Percentiles rank a stretch among this genome's conserved stretches.
These are phyloP conservation scores for Chrysoporthe deuterocubensis DNA, from an alignment of 2,329 filamentous ascomycete species.

Conservation along the genomic window DNA sequence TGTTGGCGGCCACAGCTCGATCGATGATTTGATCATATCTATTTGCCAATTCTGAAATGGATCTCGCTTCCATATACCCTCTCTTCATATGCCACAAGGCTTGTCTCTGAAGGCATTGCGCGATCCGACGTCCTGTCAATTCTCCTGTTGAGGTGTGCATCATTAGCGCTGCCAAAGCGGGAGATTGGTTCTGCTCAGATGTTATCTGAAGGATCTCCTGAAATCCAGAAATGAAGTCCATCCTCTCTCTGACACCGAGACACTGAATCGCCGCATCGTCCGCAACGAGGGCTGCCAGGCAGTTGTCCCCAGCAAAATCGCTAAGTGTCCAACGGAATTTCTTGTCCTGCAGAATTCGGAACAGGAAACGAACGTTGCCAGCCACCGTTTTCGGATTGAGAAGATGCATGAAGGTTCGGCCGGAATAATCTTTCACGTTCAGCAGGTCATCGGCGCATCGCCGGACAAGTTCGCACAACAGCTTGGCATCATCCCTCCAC, in stretches of 20 bases:
- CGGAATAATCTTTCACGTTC: slow-evolving; percentile 5
- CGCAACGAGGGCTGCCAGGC: background rate
- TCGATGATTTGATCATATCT: background rate
- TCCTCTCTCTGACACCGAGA: slow-evolving; percentile 1
- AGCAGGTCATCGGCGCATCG: slow-evolving; percentile 5
- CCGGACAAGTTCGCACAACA: slow-evolving; percentile 2
- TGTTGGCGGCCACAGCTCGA: background rate
- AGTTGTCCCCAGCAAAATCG: background rate
- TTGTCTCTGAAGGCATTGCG: slow-evolving; percentile 1
- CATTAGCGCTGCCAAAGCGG: slow-evolving; percentile 2
- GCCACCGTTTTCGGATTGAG: background rate
- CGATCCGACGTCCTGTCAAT: slow-evolving; percentile 2
- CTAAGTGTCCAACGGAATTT: slow-evolving; percentile 5
- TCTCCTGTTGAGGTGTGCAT: slow-evolving; percentile 3
- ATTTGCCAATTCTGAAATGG: slow-evolving; percentile 1
- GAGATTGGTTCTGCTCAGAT: slow-evolving; percentile 6
- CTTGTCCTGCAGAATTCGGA: slow-evolving; percentile 7
- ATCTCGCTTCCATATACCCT: slow-evolving; percentile 7
- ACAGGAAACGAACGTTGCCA: slow-evolving; percentile 3
- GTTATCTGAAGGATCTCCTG: slow-evolving; percentile 8
- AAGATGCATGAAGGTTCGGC: slow-evolving; percentile 1
- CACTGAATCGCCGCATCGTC: background rate
- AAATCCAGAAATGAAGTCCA: slow-evolving; percentile 9
- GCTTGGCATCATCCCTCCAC: background rate
- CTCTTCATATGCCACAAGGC: slow-evolving; percentile 11